A percentile compares a stretch with the other conserved stretches of the same genome.
These are phyloP conservation scores for Naematelia encephala DNA, from an alignment of 768 basidiomycete genomes.

Conservation along the genomic window DNA sequence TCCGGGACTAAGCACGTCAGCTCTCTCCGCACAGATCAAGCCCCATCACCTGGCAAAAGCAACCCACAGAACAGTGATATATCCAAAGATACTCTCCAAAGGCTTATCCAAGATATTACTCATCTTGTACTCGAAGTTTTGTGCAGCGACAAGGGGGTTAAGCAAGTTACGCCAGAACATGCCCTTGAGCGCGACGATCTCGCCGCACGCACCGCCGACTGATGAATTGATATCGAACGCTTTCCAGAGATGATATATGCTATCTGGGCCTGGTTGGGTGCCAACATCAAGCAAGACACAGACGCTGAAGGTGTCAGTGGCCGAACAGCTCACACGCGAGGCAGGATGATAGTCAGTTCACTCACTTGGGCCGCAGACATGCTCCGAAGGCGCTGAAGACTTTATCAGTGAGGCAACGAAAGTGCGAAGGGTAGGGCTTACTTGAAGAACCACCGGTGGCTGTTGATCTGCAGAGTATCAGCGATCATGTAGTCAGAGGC, in stretches of 20 bases:
- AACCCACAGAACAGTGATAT: slow-evolving; percentile 78
- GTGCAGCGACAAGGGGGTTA: slow-evolving; percentile 85
- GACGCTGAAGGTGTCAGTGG: slow-evolving; percentile 66
- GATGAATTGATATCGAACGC: slow-evolving; percentile 67
- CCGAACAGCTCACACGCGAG: slow-evolving; percentile 53
- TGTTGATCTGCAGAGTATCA: slow-evolving; percentile 65
- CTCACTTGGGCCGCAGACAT: slow-evolving; percentile 42
- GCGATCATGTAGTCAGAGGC: background rate
- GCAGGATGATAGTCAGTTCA: slow-evolving; percentile 50
- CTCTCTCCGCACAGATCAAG: background rate
- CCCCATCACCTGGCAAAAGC: background rate
- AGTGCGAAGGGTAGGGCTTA: slow-evolving; percentile 12
- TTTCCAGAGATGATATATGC: slow-evolving; percentile 94
- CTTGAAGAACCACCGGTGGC: slow-evolving; percentile 90
- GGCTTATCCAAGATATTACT: slow-evolving; percentile 89
- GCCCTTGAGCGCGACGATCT: slow-evolving; percentile 89
- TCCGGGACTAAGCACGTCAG: slow-evolving; percentile 57
- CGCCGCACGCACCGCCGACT: slow-evolving; percentile 95
- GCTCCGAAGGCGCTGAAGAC: slow-evolving; percentile 45
- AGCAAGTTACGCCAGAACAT: slow-evolving; percentile 74
- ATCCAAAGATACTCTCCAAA: slow-evolving; percentile 55
- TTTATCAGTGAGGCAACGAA: background rate
- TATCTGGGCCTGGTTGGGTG: slow-evolving; percentile 80
- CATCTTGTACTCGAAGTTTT: slow-evolving; percentile 90
- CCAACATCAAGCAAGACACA: slow-evolving; percentile 92